These are phyloP conservation scores for Venturia nashicola DNA, from an alignment of 2,329 filamentous ascomycete species.

Conservation along the genomic window DNA sequence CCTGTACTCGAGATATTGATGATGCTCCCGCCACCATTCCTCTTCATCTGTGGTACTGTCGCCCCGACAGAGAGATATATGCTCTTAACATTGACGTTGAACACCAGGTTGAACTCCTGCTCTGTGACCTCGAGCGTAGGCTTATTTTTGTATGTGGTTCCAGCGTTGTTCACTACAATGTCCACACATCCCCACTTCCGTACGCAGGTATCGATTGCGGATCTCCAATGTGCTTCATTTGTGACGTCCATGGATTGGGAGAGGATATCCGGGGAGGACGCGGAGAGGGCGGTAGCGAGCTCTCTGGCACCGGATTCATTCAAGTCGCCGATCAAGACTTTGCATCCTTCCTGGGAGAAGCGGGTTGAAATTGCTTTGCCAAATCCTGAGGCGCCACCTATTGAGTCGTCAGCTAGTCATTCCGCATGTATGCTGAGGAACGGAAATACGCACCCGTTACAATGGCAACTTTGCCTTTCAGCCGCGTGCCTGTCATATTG, in stretches of 20 bases:
- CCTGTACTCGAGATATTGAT: conserved; percentile 57
- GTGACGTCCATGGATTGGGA: conserved; percentile 39
- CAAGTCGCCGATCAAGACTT: conserved; percentile 51
- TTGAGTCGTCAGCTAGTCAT: neutral
- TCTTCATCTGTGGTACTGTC: conserved; percentile 48
- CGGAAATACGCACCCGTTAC: conserved; percentile 34
- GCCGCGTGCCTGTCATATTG: conserved; percentile 17
- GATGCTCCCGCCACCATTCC: conserved; percentile 45
- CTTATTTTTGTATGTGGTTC: conserved; percentile 37
- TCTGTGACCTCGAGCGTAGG: conserved; percentile 52
- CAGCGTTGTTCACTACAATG: conserved; percentile 46
- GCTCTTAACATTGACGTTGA: conserved; percentile 57
- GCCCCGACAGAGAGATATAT: conserved; percentile 50
- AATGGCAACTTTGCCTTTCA: conserved; percentile 44
- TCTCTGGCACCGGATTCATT: conserved; percentile 39
- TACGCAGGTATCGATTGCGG: conserved; percentile 40
- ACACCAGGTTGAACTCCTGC: conserved; percentile 52
- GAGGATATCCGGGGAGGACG: conserved; percentile 13
- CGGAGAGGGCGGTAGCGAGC: conserved; percentile 30
- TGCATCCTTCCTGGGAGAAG: conserved; percentile 47
- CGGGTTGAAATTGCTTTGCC: conserved; percentile 48
- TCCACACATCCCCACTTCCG: conserved; percentile 44
- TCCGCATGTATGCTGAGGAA: conserved; percentile 10
- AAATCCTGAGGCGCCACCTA: conserved; percentile 50
- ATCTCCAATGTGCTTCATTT: conserved; percentile 37